Evolutionary conservation across 345 rosid species (phyloP), one percentile per base, ranked within the genome.

Genomic region (Cardamine occulta): DNA sequence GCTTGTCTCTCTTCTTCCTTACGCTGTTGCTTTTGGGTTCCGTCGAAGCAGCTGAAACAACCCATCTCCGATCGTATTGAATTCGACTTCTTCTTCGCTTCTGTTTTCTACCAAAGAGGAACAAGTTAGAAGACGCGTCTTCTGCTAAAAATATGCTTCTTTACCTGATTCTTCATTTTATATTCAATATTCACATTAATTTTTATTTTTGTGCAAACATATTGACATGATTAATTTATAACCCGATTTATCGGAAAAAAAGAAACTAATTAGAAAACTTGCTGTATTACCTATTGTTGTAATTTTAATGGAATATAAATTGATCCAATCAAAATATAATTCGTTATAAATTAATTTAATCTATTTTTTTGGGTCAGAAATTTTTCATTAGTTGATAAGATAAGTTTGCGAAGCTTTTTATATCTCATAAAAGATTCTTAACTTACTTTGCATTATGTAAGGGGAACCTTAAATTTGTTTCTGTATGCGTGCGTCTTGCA

Each of bases 41-140:
- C 93, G 73, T 72, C 86, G 81, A 94, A 86, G 83, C 98, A 91
- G 32, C 82, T 84, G 72, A 88, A 88, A 70, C 97, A 91, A 52
- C 87, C 90, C 86, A 88, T 87, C 72, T 35, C 70, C 23, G 80
- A 70, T 70, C 65, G 7, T 18, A 21, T 34, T 62, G 9, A 29
- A 18, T 44, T 76, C 69, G 63, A 51, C n/a, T 26, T 65, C 54
- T 75, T 75, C 45, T 75, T 68, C 37, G 68, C 70, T 62, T 68
- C 37, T 75, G 63, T 32, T 74, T 34, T 66, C 53, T 74, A 45
- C 78, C 72, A 19, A 18, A 59, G 64, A 55, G 26, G 57, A 54
- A 73, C 18, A 45, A 45, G 8, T n/a, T 45, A 54, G 54, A 59
- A 59, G 61, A 75, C 74, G 68, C 74, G 79, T 75, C 54, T 67